Evolutionary conservation across 2,329 filamentous ascomycete species (phyloP), one percentile per base, ranked within the genome.

Genomic region (Fusarium sp.): DNA sequence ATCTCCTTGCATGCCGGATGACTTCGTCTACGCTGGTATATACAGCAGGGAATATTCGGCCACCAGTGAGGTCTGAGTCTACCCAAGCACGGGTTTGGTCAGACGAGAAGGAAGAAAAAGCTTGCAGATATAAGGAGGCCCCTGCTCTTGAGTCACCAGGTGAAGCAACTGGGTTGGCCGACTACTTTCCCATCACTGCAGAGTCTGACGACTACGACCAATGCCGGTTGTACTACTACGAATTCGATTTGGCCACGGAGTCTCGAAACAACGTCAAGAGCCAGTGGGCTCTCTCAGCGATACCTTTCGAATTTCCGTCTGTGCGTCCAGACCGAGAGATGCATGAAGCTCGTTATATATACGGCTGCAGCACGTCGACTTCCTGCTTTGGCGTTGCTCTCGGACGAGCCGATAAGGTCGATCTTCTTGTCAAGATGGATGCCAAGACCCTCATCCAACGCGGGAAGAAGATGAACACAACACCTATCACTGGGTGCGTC

Each of bases 211-310:
- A 92, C 69, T 87, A 90, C 71, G 89, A 92, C 50, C 90, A 93
- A 79, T 93, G 91, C 67, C 86, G 91, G 9, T 83, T 94, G 0
- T 93, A 93, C 79, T 93, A 93, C 76, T 93, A 92, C 77, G 85
- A 85, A 42, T 93, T 93, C 75, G 82, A 84, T 3, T 79, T 92
- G 3, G 37, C 54, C 2, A 42, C 5, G 62, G 76, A 0, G 23
- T 75, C 8, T 2, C 32, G 40, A 6, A 79, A 81, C 6, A 78
- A 72, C 0, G 91, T 93, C 46, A 84, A 83, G 0, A 85, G 91
- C 52, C 90, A 93, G 73, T 93, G 90, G 83, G 90, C 89, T 1
- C 82, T 94, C 2, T 87, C 89, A 1, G 85, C 88, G 3, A 89
- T 93, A 46, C 88, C 91, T 0, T 91, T 93, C 64, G 92, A 94